These are phyloP conservation scores for Moesziomyces parantarcticus DNA, from an alignment of 1,284 basidiomycete species.

Conservation along the genomic window DNA sequence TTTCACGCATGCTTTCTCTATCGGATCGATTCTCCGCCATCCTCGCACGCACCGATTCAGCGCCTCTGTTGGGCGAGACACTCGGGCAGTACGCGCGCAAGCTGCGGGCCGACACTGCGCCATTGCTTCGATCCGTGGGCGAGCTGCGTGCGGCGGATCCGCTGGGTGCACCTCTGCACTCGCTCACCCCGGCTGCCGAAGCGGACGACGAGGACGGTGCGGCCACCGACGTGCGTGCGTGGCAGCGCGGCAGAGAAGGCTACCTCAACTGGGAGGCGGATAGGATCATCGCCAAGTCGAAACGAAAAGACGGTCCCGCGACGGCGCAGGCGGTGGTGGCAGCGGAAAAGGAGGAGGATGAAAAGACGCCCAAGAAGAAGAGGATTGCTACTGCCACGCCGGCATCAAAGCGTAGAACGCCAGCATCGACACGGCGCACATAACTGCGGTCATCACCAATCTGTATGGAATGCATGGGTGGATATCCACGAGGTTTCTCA, in stretches of 20 bases:
- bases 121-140: constrained; percentile 42
- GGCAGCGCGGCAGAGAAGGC: constrained; percentile 55
- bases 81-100: constrained; percentile 44
- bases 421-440: not conserved
- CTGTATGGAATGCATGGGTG: no score
- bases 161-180: constrained; percentile 45
- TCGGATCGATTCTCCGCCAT: constrained; percentile 33
- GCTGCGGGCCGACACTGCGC: constrained; percentile 42
- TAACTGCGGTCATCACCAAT: no score
- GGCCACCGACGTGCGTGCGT: constrained; percentile 29
- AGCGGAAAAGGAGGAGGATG: not conserved
- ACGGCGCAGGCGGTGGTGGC: not conserved
- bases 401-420: constrained; percentile 33
- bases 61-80: constrained; percentile 18
- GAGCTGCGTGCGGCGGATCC: constrained; percentile 49
- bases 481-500: no score
- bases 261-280: constrained; percentile 63
- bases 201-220: constrained; percentile 19
- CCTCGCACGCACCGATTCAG: constrained; percentile 6
- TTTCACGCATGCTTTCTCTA: constrained; percentile 28
- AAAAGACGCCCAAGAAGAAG: constrained; percentile 39
- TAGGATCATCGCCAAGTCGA: constrained; percentile 52
- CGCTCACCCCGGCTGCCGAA: constrained; percentile 1
- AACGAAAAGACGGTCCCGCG: constrained; percentile 6
- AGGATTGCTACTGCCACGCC: constrained; percentile 14